phyloP scores from a whole-genome alignment of 225 moss, liverwort and hornwort genomes.

The Sphagnum contortum region DNA sequence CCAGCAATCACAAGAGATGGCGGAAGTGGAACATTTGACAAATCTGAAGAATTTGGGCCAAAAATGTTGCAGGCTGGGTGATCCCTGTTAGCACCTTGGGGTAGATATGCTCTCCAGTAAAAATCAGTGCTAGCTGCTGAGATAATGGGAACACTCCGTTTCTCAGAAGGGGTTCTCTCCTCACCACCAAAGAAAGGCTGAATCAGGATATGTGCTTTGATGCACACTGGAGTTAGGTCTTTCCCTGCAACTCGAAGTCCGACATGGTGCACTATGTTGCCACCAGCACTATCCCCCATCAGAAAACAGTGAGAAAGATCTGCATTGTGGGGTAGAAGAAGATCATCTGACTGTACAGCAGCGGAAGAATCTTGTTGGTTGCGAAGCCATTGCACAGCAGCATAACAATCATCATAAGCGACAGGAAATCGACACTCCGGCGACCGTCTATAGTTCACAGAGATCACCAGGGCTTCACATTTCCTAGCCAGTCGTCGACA shows the following conservation, averaged over 20 bases:
- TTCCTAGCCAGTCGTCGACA: constrained; percentile 44
- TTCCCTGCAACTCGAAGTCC: constrained; percentile 34
- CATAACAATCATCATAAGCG: constrained; percentile 73
- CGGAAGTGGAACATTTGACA: constrained; percentile 37
- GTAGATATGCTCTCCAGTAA: constrained; percentile 81
- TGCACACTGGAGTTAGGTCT: constrained; percentile 34
- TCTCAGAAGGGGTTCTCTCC: constrained; percentile 65
- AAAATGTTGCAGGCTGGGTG: constrained; percentile 72
- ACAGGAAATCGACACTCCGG: constrained; percentile 60
- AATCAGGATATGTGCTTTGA: constrained; percentile 51
- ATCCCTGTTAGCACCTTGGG: constrained; percentile 45
- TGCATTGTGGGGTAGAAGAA: constrained; percentile 32
- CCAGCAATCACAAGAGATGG: constrained; percentile 55
- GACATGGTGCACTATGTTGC: constrained; percentile 77
- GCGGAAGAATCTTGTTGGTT: too few species aligned
- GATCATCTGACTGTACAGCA: constrained; percentile 4
- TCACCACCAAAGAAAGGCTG: constrained; percentile 74
- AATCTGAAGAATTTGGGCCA: constrained; percentile 49
- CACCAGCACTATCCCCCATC: constrained; percentile 80
- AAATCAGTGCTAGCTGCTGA: constrained; percentile 56
- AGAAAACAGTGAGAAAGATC: constrained; percentile 67
- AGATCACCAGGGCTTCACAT: constrained; percentile 46
- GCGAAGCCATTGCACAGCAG: constrained; percentile 49
- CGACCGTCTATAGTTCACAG: constrained; percentile 67
- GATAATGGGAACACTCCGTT: constrained; percentile 39